Evolutionary conservation across 1,284 basidiomycete species (phyloP), one percentile per base, ranked within the genome.

Genomic region (Ustilago hordei): DNA sequence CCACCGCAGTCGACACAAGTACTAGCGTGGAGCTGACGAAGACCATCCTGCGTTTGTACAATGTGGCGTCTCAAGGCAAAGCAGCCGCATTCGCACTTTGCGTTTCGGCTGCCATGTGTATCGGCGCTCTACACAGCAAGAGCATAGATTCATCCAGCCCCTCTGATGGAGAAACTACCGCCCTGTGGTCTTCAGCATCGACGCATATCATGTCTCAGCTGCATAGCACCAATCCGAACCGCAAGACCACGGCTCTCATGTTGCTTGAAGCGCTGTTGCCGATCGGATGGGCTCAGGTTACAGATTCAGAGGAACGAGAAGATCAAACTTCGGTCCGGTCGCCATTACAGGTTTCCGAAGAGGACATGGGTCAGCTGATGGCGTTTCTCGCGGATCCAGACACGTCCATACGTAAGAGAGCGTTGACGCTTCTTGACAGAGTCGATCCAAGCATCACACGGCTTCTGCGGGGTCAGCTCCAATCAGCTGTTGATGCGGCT

Each of bases 301-400:
- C 48, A 32, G 28, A 11, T 3, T 32, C 48, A 32, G 48, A 50
- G 23, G 28, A 50, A 31, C 2, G 28, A 50, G 13, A 4, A 12
- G 12, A 12, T 32, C 23, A 28, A 50, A 12, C 28, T 8, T 1
- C 13, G 13, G 8, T 32, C 15, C 23, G 31, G 12, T 61, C 70
- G 31, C 70, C 70, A 4, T 15, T 73, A 31, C 53, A 58, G 1
- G 39, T 73, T 9, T 59, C 64, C 2, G 71, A 78, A 48, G 32
- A 41, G 0, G 67, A 74, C 2, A 70, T 78, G 70, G 71, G 38
- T 0, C 64, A 57, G 35, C 67, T 78, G 12, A 78, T 74, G 71
- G 55, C 58, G 9, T 31, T 74, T 12, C 61, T 78, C 5, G 47
- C 60, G 5, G 70, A 78, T 36, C 34, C 48, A 2, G 75, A 78